Conservation (phyloP, 495 filamentous ascomycete genomes). For the Amniculicola lignicola region DNA sequence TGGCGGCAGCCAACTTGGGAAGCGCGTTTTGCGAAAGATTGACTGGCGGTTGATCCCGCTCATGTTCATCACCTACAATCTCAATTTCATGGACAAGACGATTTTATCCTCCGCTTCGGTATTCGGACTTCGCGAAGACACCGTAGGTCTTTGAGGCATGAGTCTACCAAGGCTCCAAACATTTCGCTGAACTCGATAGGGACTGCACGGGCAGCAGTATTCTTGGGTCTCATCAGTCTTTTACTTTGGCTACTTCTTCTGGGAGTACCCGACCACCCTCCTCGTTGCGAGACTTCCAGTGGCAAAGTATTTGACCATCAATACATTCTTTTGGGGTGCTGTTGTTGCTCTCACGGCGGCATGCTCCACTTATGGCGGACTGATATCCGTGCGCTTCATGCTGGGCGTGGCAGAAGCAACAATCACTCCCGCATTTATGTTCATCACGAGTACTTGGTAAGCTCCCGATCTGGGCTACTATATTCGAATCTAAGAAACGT, state of each 20-base stretch:
- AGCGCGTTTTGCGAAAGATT: conserved; percentile 13
- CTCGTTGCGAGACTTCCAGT: conserved; percentile 55
- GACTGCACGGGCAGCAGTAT: conserved; percentile 51
- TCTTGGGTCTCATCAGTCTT: conserved; percentile 78
- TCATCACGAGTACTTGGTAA: conserved; percentile 47
- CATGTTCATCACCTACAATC: conserved; percentile 9
- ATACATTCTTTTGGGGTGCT: conserved; percentile 61
- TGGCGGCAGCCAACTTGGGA: background rate
- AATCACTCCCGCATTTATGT: conserved; percentile 38
- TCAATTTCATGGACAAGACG: conserved; percentile 22
- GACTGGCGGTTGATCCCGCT: conserved; percentile 9
- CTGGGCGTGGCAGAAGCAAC: conserved; percentile 57
- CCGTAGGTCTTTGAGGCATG: background rate
- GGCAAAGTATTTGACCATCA: conserved; percentile 56
- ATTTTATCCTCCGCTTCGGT: conserved; percentile 10
- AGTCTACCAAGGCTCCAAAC: background rate
- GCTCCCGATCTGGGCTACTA: background rate
- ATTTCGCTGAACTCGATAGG: background rate
- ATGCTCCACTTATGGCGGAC: conserved; percentile 51
- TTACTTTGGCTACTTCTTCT: conserved; percentile 60
- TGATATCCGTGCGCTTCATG: conserved; percentile 54
- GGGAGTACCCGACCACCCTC: conserved; percentile 50
- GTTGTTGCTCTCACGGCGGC: conserved; percentile 56
- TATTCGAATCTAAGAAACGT: background rate
- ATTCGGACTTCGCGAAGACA: conserved; percentile 8